A percentile compares a stretch with the other conserved stretches of the same genome.
phyloP scores from a whole-genome alignment of 2,329 filamentous ascomycete genomes.

The Clathrospora elynae region DNA sequence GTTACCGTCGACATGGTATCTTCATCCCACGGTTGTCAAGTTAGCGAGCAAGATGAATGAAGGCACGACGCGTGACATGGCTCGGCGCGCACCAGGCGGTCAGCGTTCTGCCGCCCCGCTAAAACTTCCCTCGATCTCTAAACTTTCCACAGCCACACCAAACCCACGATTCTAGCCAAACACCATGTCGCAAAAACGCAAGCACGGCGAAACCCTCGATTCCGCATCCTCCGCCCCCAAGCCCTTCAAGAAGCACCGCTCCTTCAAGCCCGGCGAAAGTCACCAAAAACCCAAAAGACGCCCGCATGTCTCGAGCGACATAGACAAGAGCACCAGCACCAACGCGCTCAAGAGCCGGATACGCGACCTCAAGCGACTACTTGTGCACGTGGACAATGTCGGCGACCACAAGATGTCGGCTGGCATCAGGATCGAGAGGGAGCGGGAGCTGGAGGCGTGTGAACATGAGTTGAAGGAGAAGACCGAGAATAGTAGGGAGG shows the following conservation, averaged over 20 bases:
- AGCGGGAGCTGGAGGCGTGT: constrained; percentile 72
- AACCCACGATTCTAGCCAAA: constrained; percentile 1
- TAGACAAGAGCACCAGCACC: constrained; percentile 45
- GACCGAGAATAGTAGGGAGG: constrained; percentile 54
- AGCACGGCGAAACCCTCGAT: constrained; percentile 31
- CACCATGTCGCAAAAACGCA: constrained; percentile 47
- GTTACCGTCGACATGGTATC: background rate
- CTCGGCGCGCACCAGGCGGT: constrained; percentile 29
- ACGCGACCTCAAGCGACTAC: constrained; percentile 69
- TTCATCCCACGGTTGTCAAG: background rate
- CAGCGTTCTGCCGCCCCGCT: constrained; percentile 38
- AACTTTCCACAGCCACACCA: constrained; percentile 5
- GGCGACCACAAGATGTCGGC: constrained; percentile 61
- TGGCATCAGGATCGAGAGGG: constrained; percentile 69
- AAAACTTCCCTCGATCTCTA: constrained; percentile 33
- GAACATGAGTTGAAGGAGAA: constrained; percentile 63
- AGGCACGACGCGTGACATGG: constrained; percentile 28
- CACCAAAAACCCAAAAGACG: constrained; percentile 25
- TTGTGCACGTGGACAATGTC: constrained; percentile 62
- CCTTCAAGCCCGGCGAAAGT: constrained; percentile 25
- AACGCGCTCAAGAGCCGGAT: constrained; percentile 73
- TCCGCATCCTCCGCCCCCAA: constrained; percentile 15
- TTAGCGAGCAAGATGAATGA: constrained; percentile 14
- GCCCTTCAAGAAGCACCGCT: constrained; percentile 33
- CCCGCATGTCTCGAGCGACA: constrained; percentile 28